Base-by-base conservation (phyloP, 192 early-diverging fungal genomes). In the Rhizophagus clarus region DNA sequence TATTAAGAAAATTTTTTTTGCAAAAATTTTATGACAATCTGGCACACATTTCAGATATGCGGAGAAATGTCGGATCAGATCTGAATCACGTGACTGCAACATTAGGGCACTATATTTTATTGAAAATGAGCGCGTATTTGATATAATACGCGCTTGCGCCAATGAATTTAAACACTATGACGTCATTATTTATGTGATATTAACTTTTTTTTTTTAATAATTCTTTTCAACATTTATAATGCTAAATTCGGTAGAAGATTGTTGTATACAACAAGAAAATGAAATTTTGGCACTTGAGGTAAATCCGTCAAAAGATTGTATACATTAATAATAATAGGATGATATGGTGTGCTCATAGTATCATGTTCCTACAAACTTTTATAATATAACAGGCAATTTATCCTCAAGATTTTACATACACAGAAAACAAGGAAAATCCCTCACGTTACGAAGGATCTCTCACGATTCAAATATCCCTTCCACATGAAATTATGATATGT, bases 371-470 rank as follows among this genome's bases (percentile, higher is more conserved):
- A 68, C 56, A n/a, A 28, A 69, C 45, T 10, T 11, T 10, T 22
- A 31, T 22, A 78, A 20, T 51, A 10, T n/a, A 47, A n/a, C n/a
- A 81, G 80, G 72, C 80, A 34, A 81, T 81, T 67, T 81, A 81
- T 24, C 61, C 61, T 40, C 80, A 81, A 69, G 76, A 81, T 75
- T 81, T 81, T 63, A 76, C 62, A 40, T 81, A 81, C 49, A 79
- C 75, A 75, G 63, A 81, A 20, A 69, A 42, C n/a, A 3, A 10
- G 7, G 40, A 40, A 14, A 20, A 37, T 22, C 4, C 31, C 17
- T 56, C 80, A 60, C 74, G 40, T n/a, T 81, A 68, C 45, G 15
- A 26, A 22, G 80, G 80, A 32, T 42, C 76, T 17, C 45, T 81
- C 11, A 45, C 75, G 26, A 60, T 81, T 32, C 17, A 17, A 75